Evolutionary conservation across 1,139 yeast species (phyloP), one percentile per base, ranked within the genome.

Genomic region (Debaryomycetaceae sp.): DNA sequence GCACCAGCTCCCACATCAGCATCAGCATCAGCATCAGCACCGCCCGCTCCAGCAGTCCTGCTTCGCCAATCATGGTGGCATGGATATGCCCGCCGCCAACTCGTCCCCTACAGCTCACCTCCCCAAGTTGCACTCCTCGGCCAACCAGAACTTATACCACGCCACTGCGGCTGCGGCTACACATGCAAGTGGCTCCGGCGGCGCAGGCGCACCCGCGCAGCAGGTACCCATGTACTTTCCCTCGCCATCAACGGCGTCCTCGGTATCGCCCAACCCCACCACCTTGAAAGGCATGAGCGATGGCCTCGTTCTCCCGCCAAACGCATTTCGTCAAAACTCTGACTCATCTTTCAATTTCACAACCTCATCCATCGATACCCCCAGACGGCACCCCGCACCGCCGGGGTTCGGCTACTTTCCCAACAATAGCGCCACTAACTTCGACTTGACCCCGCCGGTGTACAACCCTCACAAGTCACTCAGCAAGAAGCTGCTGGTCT

Each of bases 241-340:
- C 11, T 26, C 23, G n/a, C 26, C 26, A 13, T 15, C 16, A 16
- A 30, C 27, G 14, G 26, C 29, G 5, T 10, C 28, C 16, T 28
- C 39, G 5, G 32, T 44, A 8, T 27, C 45, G 9, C 36, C 36
- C 13, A 25, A 30, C 11, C 27, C 27, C 9, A 15, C 22, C 36
- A n/a, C 25, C 31, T 28, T 30, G 34, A 40, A 18, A 34, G 26
- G 18, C 30, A 4, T 33, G 29, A 23, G 36, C 29, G 20, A 15
- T 33, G 5, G 30, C 36, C 12, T 38, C 40, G 40, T 46, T 42
- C 54, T 56, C 3, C 52, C 53, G 7, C 41, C 49, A 45, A 51
- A 51, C 35, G 42, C 48, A 16, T 52, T 54, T 35, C 55, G 56
- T 28, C 59, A 56, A 36, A 53, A 51, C 34, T 47, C 56, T 11